These are phyloP conservation scores for Breviolum minutum DNA, from an alignment of 73 alveolate species.

Conservation along the genomic window DNA sequence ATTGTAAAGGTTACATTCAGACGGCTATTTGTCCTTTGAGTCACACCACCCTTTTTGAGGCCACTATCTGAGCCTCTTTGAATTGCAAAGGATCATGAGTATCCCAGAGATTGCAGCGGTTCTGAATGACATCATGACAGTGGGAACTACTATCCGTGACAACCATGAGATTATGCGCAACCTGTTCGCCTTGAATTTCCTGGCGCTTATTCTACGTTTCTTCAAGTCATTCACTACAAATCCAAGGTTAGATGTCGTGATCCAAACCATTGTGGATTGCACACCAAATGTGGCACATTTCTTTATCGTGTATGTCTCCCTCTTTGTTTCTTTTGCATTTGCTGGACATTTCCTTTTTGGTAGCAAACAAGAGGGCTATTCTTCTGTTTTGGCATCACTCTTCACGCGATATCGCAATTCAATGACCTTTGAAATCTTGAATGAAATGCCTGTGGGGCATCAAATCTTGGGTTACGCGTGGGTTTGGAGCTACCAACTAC, in stretches of 20 bases:
- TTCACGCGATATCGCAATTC: slow-evolving; percentile 23
- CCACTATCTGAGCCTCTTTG: background rate
- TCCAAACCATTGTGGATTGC: slow-evolving; percentile 80
- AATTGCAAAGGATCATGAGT: slow-evolving; percentile 52
- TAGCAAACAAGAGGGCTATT: slow-evolving; percentile 38
- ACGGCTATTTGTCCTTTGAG: background rate
- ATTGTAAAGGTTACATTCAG: no score
- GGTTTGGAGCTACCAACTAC: slow-evolving; percentile 55
- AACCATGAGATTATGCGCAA: slow-evolving; percentile 70
- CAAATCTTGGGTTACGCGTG: background rate
- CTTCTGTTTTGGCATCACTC: slow-evolving; percentile 27
- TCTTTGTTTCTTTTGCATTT: slow-evolving; percentile 48
- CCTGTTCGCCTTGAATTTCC: slow-evolving; percentile 60
- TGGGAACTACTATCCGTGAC: slow-evolving; percentile 69
- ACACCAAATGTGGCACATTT: slow-evolving; percentile 93
- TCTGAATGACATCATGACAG: slow-evolving; percentile 75
- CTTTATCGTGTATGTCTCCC: slow-evolving; percentile 57
- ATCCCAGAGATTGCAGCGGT: slow-evolving; percentile 5
- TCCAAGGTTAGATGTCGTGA: slow-evolving; percentile 69
- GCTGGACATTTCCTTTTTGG: slow-evolving; percentile 91
- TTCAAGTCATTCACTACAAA: slow-evolving; percentile 75
- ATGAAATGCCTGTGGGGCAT: slow-evolving; percentile 53
- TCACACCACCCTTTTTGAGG: background rate
- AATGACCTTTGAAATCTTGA: slow-evolving; percentile 21
- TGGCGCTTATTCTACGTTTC: slow-evolving; percentile 70